phyloP scores from a whole-genome alignment of 345 rosid genomes.

The Melaleuca alternifolia region DNA sequence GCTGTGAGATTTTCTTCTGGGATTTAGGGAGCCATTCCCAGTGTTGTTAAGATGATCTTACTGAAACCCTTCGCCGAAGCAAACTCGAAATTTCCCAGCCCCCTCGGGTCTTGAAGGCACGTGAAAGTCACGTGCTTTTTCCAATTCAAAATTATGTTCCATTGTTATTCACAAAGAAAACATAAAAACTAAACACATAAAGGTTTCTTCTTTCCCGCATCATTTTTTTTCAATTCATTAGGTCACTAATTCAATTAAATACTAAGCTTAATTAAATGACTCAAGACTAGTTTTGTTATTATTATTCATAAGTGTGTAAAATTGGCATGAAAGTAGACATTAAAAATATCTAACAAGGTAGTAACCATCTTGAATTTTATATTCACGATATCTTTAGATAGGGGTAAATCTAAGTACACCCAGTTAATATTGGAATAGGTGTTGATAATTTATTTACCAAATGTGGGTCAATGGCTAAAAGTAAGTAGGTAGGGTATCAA shows the following conservation, averaged over 20 bases:
- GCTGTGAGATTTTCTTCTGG: not conserved
- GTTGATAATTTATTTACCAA: not conserved
- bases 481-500: not conserved
- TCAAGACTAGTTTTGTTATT: not conserved
- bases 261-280: not conserved
- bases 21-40: too few relatives aligned
- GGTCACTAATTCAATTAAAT: not conserved
- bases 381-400: not conserved
- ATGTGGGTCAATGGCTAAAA: not conserved
- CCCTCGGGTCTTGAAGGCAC: too few relatives aligned
- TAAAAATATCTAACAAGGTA: not conserved
- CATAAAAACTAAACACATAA: not conserved
- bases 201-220: not conserved
- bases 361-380: not conserved
- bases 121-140: too few relatives aligned
- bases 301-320: rapidly evolving
- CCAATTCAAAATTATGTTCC: not conserved
- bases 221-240: not conserved
- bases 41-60: too few relatives aligned
- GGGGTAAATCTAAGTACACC: not conserved
- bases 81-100: too few relatives aligned
- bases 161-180: not conserved
- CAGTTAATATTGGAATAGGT: not conserved
- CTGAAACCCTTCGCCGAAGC: too few relatives aligned
- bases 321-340: not conserved